phyloP scores from a whole-genome alignment of 2,329 filamentous ascomycete genomes.

The Cadophora gregata region DNA sequence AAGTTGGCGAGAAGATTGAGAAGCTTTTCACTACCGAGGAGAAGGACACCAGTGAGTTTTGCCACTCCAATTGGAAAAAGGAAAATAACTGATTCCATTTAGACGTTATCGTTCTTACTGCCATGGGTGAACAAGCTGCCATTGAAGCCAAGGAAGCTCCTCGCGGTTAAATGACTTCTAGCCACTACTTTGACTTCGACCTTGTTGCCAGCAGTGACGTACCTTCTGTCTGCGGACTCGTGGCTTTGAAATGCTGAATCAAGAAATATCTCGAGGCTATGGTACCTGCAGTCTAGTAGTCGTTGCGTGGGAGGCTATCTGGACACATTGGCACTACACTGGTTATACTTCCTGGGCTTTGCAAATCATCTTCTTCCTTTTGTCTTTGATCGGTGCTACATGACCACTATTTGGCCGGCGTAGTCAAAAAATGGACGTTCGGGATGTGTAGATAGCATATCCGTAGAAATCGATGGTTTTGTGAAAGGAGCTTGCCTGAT shows the following conservation, averaged over 20 bases:
- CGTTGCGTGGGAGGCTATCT: slow-evolving; percentile 52
- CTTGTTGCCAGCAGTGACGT: slow-evolving; percentile 42
- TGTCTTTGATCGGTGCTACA: slow-evolving; percentile 40
- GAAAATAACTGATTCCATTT: background rate
- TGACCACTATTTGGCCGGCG: slow-evolving; percentile 44
- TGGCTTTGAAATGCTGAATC: slow-evolving; percentile 33
- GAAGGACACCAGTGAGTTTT: slow-evolving; percentile 88
- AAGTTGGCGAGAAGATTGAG: slow-evolving; percentile 85
- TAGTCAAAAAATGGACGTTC: slow-evolving; percentile 44
- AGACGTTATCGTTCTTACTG: slow-evolving; percentile 92
- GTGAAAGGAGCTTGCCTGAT: slow-evolving; percentile 23
- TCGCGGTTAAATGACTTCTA: slow-evolving; percentile 42
- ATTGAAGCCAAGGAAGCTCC: slow-evolving; percentile 96
- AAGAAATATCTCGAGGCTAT: slow-evolving; percentile 39
- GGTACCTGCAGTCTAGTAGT: slow-evolving; percentile 49
- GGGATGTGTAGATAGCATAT: slow-evolving; percentile 42
- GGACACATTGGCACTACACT: slow-evolving; percentile 51
- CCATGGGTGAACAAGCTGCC: slow-evolving; percentile 94
- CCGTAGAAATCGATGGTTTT: slow-evolving; percentile 42
- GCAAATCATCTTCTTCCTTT: slow-evolving; percentile 40
- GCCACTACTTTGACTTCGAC: slow-evolving; percentile 38
- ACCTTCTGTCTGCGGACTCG: slow-evolving; percentile 37
- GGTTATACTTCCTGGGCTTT: slow-evolving; percentile 43
- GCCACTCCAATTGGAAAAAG: background rate
- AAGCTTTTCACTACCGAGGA: slow-evolving; percentile 81